These are phyloP conservation scores for Aspergillus ruber DNA, from an alignment of 2,329 filamentous ascomycete genomes.

Conservation along the genomic window DNA sequence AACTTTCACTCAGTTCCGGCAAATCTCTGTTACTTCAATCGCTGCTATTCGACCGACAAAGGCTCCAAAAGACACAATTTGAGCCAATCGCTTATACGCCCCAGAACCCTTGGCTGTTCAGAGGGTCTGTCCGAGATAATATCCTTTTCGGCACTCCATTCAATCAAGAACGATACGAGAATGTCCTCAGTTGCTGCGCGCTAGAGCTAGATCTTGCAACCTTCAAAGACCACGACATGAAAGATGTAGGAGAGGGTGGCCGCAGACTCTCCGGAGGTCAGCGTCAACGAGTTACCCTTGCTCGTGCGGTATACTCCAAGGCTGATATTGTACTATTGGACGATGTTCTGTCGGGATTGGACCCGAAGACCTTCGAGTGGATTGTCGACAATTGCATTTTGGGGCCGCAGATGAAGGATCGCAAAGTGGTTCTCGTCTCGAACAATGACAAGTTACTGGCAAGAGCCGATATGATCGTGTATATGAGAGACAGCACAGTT, in stretches of 20 bases:
- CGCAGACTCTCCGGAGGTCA: constrained; percentile 58
- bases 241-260: constrained; percentile 56
- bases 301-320: constrained; percentile 52
- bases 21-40: constrained; percentile 5
- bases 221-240: constrained; percentile 52
- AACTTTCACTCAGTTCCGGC: constrained; percentile 3
- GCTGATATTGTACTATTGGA: constrained; percentile 51
- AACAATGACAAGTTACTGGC: constrained; percentile 2
- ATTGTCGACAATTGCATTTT: constrained; percentile 6
- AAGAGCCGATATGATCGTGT: constrained; percentile 5
- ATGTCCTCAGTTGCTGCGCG: constrained; percentile 55
- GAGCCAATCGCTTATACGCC: constrained; percentile 39
- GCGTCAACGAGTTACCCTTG: constrained; percentile 53
- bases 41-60: not conserved
- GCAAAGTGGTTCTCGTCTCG: constrained; percentile 7
- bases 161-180: constrained; percentile 49
- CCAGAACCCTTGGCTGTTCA: constrained; percentile 59
- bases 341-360: constrained; percentile 28
- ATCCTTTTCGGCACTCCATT: constrained; percentile 56
- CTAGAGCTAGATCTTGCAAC: constrained; percentile 49
- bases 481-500: constrained; percentile 4
- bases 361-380: constrained; percentile 3
- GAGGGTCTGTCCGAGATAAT: constrained; percentile 58
- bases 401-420: constrained; percentile 2
- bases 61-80: constrained; percentile 4